phyloP scores from a whole-genome alignment of 345 rosid genomes.

The Brassica juncea region DNA sequence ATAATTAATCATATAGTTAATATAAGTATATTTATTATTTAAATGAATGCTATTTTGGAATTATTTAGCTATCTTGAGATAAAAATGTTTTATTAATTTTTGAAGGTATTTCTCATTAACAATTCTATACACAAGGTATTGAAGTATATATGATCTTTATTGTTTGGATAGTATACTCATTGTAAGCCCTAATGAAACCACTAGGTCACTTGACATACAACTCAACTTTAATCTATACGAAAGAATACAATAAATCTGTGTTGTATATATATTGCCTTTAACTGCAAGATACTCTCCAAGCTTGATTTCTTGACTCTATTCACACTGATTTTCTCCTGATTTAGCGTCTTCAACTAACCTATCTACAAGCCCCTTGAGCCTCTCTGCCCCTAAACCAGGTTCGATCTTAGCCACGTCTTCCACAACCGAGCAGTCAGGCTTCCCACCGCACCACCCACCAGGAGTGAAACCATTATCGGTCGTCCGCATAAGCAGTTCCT shows the following conservation, averaged over 20 bases:
- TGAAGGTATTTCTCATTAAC: neutral
- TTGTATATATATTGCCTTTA: neutral
- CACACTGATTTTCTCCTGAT: constrained; percentile 31
- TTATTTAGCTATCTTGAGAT: no score
- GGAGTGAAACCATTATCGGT: constrained; percentile 65
- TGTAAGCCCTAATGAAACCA: neutral
- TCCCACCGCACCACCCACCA: constrained; percentile 91
- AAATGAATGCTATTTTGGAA: no score
- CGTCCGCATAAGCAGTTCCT: constrained; percentile 64
- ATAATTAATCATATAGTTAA: no score
- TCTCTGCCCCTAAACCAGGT: constrained; percentile 76
- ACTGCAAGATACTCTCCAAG: neutral
- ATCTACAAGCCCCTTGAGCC: constrained; percentile 60
- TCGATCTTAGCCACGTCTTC: constrained; percentile 59
- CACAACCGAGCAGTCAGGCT: constrained; percentile 62
- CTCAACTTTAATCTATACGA: neutral
- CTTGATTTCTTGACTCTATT: neutral
- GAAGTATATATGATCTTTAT: neutral
- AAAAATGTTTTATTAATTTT: no score
- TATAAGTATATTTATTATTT: no score
- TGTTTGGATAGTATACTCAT: neutral
- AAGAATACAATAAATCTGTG: neutral
- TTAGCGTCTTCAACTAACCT: constrained; percentile 52
- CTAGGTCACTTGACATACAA: neutral
- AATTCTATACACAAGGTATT: neutral